Evolutionary conservation across 495 filamentous ascomycete genomes (phyloP).

Genomic region (Cryomyces antarcticus): DNA sequence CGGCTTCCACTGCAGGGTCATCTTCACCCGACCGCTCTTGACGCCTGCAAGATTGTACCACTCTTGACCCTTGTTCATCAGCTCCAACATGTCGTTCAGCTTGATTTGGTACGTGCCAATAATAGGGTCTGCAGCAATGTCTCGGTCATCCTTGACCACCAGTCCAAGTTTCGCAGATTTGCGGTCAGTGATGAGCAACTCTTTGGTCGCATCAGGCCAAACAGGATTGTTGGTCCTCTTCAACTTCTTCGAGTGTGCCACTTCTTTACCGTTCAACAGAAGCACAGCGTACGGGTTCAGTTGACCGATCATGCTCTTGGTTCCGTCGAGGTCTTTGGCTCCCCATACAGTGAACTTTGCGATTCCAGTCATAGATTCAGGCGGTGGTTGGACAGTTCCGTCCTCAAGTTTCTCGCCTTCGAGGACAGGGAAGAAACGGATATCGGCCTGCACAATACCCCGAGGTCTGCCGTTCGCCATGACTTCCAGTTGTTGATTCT

Average conservation of each 20-base stretch:
- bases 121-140: conserved; percentile 61
- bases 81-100: conserved; percentile 75
- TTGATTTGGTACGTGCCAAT: conserved; percentile 87
- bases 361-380: conserved; percentile 84
- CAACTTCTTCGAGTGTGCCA: conserved; percentile 66
- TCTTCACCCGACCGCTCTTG: conserved; percentile 69
- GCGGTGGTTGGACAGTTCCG: conserved; percentile 56
- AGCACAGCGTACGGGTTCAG: conserved; percentile 81
- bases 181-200: conserved; percentile 80
- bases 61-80: conserved; percentile 81
- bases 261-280: conserved; percentile 72
- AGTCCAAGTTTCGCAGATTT: conserved; percentile 76
- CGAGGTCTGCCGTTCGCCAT: conserved; percentile 65
- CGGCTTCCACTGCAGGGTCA: conserved; percentile 86
- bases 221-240: conserved; percentile 95
- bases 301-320: conserved; percentile 70
- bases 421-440: conserved; percentile 89
- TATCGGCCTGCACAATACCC: conserved; percentile 58
- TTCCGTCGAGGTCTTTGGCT: conserved; percentile 83
- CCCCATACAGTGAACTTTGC: conserved; percentile 81
- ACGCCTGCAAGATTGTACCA: conserved; percentile 81
- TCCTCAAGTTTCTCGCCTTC: conserved; percentile 49
- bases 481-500: conserved; percentile 70
- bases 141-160: conserved; percentile 86
- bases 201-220: conserved; percentile 76